Evolutionary conservation across 352 stramenopile genomes (phyloP).

Genomic region (Globisporangium middletonii): DNA sequence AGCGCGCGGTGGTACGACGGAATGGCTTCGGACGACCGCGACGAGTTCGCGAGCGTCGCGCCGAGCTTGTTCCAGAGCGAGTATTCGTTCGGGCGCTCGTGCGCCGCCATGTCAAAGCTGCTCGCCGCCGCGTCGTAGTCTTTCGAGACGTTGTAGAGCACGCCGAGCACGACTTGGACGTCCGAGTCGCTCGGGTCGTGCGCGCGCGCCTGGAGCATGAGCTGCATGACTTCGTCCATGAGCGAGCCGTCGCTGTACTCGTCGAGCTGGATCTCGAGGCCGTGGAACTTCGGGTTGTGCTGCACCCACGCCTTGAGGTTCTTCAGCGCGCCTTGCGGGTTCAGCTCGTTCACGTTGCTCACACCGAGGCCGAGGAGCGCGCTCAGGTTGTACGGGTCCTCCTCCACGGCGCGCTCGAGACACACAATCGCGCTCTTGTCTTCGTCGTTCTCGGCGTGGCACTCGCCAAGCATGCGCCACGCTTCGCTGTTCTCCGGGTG

Average conservation of each 20-base stretch:
- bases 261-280: constrained; percentile 84
- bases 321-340: constrained; percentile 89
- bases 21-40: constrained; percentile 90
- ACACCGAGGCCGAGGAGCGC: constrained; percentile 91
- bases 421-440: constrained; percentile 95
- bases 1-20: constrained; percentile 91
- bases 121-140: constrained; percentile 93
- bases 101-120: constrained; percentile 84
- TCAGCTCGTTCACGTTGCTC: constrained; percentile 96
- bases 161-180: constrained; percentile 90
- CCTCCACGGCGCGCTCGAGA: constrained; percentile 90
- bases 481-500: constrained; percentile 92
- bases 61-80: constrained; percentile 98
- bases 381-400: constrained; percentile 94
- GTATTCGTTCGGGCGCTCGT: constrained; percentile 89
- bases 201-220: constrained; percentile 89
- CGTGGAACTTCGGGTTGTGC: constrained; percentile 96
- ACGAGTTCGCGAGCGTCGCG: constrained; percentile 95
- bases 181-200: constrained; percentile 75
- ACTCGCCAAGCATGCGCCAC: constrained; percentile 93
- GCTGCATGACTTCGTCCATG: constrained; percentile 93
- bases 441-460: constrained; percentile 95
- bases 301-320: constrained; percentile 95
- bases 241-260: constrained; percentile 87
- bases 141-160: constrained; percentile 96